Conservation (phyloP, 371 early-diverging fungal genomes). For the Syncephalastrum contaminatum region DNA sequence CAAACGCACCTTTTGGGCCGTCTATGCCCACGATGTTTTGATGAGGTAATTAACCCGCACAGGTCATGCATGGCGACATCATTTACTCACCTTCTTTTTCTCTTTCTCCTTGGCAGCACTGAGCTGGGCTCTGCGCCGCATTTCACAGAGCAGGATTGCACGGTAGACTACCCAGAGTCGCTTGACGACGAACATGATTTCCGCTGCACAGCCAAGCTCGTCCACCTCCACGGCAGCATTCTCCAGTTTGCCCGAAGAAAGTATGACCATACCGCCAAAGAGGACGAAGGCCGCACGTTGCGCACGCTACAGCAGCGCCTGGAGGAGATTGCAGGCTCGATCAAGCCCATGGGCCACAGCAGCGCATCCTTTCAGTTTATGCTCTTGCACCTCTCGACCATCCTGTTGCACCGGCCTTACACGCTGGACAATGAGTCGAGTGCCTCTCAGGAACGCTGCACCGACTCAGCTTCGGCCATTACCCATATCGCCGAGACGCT, state of each 20-base stretch:
- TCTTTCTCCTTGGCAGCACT: slow-evolving; percentile 11
- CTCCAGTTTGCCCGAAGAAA: slow-evolving; percentile 32
- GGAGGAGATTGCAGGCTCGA: slow-evolving; percentile 13
- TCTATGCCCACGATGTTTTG: slow-evolving; percentile 24
- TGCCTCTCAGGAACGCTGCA: slow-evolving; percentile 22
- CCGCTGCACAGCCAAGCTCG: slow-evolving; percentile 34
- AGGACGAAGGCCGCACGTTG: slow-evolving; percentile 1
- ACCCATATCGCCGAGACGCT: slow-evolving; percentile 22
- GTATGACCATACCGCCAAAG: slow-evolving; percentile 9
- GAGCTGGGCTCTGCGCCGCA: slow-evolving; percentile 19
- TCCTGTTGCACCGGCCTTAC: slow-evolving; percentile 18
- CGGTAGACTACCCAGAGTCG: slow-evolving; percentile 18
- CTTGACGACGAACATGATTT: slow-evolving; percentile 25
- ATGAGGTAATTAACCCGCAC: slow-evolving; percentile 21
- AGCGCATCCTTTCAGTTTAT: slow-evolving; percentile 14
- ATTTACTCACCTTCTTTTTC: not conserved
- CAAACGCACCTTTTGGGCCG: slow-evolving; percentile 26
- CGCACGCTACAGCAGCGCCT: slow-evolving; percentile 13
- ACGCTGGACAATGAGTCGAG: slow-evolving; percentile 10
- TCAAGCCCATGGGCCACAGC: slow-evolving; percentile 7
- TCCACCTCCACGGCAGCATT: slow-evolving; percentile 31
- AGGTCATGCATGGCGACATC: not conserved
- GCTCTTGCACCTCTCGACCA: slow-evolving; percentile 17
- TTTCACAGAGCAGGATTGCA: slow-evolving; percentile 14
- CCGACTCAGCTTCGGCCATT: slow-evolving; percentile 27